Percentiles rank a stretch among this genome's conserved stretches.
Evolutionary conservation across 1,284 basidiomycete genomes (phyloP).

Genomic region (Ustilago sp.): DNA sequence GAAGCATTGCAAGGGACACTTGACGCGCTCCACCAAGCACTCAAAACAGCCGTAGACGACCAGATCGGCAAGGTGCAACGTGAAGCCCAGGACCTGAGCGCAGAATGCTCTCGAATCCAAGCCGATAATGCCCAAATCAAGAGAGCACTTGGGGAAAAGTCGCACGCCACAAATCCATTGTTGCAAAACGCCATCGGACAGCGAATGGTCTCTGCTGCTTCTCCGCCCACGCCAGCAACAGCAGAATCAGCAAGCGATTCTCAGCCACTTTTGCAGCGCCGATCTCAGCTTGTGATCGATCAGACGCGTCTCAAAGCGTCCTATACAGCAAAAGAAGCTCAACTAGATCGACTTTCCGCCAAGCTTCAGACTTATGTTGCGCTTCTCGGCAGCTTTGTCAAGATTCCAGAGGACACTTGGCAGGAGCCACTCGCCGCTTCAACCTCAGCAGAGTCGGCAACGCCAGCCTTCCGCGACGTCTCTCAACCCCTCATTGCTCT

Average conservation of each 20-base stretch:
- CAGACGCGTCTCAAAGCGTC: conserved; percentile 39
- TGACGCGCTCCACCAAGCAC: conserved; percentile 56
- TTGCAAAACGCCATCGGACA: conserved; percentile 48
- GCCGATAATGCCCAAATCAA: conserved; percentile 31
- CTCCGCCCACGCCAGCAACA: conserved; percentile 12
- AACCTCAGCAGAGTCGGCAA: background rate
- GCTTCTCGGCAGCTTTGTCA: conserved; percentile 50
- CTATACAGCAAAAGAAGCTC: conserved; percentile 38
- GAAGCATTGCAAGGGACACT: conserved; percentile 57
- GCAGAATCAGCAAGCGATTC: conserved; percentile 7
- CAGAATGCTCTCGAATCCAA: conserved; percentile 45
- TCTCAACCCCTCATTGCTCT: conserved; percentile 37
- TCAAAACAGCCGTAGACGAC: conserved; percentile 62
- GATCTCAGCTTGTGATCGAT: conserved; percentile 35
- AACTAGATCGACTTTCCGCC: conserved; percentile 36
- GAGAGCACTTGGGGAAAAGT: conserved; percentile 37
- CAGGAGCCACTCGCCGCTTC: conserved; percentile 5
- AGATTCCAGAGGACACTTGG: conserved; percentile 20
- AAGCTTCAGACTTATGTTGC: conserved; percentile 48
- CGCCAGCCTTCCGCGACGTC: conserved; percentile 38
- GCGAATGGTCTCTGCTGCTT: conserved; percentile 47
- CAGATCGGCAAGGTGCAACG: conserved; percentile 58
- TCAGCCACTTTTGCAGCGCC: conserved; percentile 49
- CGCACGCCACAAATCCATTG: conserved; percentile 29
- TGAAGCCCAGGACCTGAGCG: conserved; percentile 52